Evolutionary conservation across 352 stramenopile species (phyloP), one percentile per base, ranked within the genome.

Genomic region (Phytophthora pseudosyringae): DNA sequence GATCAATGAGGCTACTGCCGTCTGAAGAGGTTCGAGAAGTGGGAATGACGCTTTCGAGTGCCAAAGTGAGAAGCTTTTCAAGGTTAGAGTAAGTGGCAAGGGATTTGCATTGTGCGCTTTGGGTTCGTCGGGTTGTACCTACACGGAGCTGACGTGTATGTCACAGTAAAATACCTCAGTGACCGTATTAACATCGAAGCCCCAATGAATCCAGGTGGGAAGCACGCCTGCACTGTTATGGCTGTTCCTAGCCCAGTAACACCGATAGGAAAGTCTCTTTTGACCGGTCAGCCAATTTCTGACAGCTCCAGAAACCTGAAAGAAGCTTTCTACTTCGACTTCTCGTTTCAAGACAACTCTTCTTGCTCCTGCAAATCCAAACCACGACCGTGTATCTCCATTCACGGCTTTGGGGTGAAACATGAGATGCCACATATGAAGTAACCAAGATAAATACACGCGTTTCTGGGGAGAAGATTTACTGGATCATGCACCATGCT

Each of bases 381-480:
- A 15, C 62, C 40, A 4, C 62, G 62, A 9, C 62, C 62, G 5
- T 70, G 62, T 2, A 55, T 70, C 29, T 70, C 66, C 39, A 66
- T 66, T 18, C 63, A 70, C 11, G 63, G 63, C 7, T 25, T 70
- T 28, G 55, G 47, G 10, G 55, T 70, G 12, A 29, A 49, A 10
- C 36, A 48, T 9, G 63, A 71, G 31, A 28, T 25, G 6, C 21
- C 56, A 9, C 10, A 57, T n/a, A n/a, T n/a, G n/a, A n/a, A n/a
- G n/a, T 1, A 71, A 71, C 5, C n/a, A 43, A 29, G 63, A 67
- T 25, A 31, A n/a, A 4, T 62, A 67, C 11, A 35, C 56, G 0
- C 21, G 21, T 21, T 71, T 67, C 35, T 71, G 63, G 63, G 59
- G 64, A 0, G 40, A 73, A 9, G 25, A 52, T n/a, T 58, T 71